Percentiles rank a stretch among this genome's conserved stretches.
Conservation (phyloP, 768 basidiomycete genomes). For the Trametes sanguinea region DNA sequence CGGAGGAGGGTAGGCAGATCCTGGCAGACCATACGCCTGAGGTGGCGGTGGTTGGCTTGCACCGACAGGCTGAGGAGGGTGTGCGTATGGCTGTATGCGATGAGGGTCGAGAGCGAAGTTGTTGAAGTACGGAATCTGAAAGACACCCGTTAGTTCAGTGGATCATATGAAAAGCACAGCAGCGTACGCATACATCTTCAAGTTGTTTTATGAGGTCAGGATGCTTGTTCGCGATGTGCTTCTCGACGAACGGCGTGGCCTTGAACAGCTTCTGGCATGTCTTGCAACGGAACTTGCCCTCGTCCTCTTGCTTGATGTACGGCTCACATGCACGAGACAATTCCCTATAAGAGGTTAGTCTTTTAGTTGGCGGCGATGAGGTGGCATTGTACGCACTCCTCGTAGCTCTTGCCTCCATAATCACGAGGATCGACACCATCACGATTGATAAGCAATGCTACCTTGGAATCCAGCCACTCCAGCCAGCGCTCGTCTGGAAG, state of each 20-base stretch:
- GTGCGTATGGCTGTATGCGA: slow-evolving; percentile 82
- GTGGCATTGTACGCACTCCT: slow-evolving; percentile 64
- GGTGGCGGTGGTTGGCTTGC: slow-evolving; percentile 75
- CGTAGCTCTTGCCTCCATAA: slow-evolving; percentile 86
- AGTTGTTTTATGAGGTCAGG: slow-evolving; percentile 79
- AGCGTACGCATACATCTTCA: slow-evolving; percentile 66
- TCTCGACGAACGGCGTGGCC: slow-evolving; percentile 94
- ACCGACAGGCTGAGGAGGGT: slow-evolving; percentile 70
- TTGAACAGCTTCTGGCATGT: slow-evolving; percentile 97
- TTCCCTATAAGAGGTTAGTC: slow-evolving; percentile 53
- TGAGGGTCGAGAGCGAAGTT: slow-evolving; percentile 97
- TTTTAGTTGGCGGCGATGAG: not conserved
- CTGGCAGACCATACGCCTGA: slow-evolving; percentile 83
- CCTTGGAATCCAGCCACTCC: slow-evolving; percentile 85
- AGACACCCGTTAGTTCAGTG: not conserved
- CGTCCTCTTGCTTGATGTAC: slow-evolving; percentile 91
- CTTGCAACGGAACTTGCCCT: slow-evolving; percentile 96
- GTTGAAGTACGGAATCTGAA: slow-evolving; percentile 86
- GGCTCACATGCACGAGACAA: slow-evolving; percentile 76
- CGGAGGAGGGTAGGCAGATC: slow-evolving; percentile 39
- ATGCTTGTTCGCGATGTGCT: slow-evolving; percentile 96
- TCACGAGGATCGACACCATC: slow-evolving; percentile 82
- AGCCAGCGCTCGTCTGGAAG: slow-evolving; percentile 81
- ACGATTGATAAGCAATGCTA: slow-evolving; percentile 77
- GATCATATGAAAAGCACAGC: not conserved